phyloP scores from a whole-genome alignment of 371 early-diverging fungal species.

The Mucor saturninus region DNA sequence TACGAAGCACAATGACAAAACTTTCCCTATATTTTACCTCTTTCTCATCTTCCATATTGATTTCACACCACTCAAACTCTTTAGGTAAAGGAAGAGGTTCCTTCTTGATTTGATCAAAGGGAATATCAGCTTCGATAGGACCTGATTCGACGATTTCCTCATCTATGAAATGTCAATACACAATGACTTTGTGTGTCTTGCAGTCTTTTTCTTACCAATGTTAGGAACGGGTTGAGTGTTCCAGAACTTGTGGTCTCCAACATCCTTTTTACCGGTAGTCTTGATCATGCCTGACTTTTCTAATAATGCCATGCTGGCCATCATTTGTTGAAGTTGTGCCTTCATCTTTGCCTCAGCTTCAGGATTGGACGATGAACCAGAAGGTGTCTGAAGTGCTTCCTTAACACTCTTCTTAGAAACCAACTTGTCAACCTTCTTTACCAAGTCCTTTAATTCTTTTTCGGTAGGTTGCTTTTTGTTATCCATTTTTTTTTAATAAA shows the following conservation, averaged over 20 bases:
- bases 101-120: constrained; percentile 76
- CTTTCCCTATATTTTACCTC: constrained; percentile 53
- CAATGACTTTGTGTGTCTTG: not conserved
- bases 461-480: constrained; percentile 29
- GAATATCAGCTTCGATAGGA: constrained; percentile 81
- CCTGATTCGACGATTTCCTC: constrained; percentile 78
- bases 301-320: constrained; percentile 44
- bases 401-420: constrained; percentile 19
- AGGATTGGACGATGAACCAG: constrained; percentile 3
- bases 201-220: constrained; percentile 48
- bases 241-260: constrained; percentile 90
- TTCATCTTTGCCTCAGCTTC: constrained; percentile 37
- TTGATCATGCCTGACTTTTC: constrained; percentile 34
- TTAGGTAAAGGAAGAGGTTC: constrained; percentile 87
- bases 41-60: constrained; percentile 81
- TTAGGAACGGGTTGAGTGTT: constrained; percentile 94
- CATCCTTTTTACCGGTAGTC: constrained; percentile 44
- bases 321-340: constrained; percentile 40
- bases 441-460: constrained; percentile 37
- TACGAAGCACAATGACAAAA: not conserved
- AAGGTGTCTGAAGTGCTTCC: constrained; percentile 2
- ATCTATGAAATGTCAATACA: constrained; percentile 36
- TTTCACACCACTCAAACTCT: constrained; percentile 86
- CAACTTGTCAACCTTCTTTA: constrained; percentile 32
- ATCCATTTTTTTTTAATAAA: constrained; percentile 10